These are phyloP conservation scores for Boletus reticuloceps DNA, from an alignment of 768 basidiomycete species.

Conservation along the genomic window DNA sequence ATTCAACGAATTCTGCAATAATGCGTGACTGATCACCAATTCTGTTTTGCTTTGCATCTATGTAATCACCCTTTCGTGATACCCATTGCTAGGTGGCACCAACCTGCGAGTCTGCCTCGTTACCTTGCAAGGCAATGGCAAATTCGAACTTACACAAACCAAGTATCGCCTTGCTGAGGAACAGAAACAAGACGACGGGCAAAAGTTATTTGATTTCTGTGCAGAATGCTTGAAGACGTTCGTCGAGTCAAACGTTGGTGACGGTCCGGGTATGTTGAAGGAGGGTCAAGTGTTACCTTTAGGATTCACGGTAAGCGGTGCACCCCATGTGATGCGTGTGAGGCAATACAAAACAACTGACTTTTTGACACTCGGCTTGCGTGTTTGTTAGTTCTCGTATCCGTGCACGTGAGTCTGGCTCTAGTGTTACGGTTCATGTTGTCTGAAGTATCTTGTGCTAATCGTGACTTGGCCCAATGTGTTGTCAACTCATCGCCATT, in stretches of 20 bases:
- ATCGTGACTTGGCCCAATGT: neutral
- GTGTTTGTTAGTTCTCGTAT: slow-evolving; percentile 77
- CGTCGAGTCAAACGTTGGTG: slow-evolving; percentile 66
- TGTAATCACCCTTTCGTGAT: neutral
- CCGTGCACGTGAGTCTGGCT: slow-evolving; percentile 73
- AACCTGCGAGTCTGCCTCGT: slow-evolving; percentile 99
- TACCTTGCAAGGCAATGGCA: slow-evolving; percentile 85
- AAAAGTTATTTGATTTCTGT: slow-evolving; percentile 95
- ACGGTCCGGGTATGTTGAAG: slow-evolving; percentile 47
- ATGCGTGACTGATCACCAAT: neutral
- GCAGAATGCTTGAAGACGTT: slow-evolving; percentile 91
- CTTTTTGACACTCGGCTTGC: neutral
- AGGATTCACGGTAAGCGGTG: slow-evolving; percentile 86
- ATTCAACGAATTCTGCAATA: neutral
- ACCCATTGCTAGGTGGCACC: slow-evolving; percentile 67
- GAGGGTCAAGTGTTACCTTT: slow-evolving; percentile 67
- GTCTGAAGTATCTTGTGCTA: neutral
- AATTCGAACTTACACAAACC: slow-evolving; percentile 96
- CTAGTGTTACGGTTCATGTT: neutral
- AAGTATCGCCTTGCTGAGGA: slow-evolving; percentile 97
- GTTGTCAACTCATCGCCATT: neutral
- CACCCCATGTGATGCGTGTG: neutral
- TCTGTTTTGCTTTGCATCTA: neutral
- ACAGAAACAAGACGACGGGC: slow-evolving; percentile 97
- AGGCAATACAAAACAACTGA: neutral